A percentile compares a stretch with the other conserved stretches of the same genome.
Conservation (phyloP, 495 filamentous ascomycete species). For the Hypoxylon crocopeplum region DNA sequence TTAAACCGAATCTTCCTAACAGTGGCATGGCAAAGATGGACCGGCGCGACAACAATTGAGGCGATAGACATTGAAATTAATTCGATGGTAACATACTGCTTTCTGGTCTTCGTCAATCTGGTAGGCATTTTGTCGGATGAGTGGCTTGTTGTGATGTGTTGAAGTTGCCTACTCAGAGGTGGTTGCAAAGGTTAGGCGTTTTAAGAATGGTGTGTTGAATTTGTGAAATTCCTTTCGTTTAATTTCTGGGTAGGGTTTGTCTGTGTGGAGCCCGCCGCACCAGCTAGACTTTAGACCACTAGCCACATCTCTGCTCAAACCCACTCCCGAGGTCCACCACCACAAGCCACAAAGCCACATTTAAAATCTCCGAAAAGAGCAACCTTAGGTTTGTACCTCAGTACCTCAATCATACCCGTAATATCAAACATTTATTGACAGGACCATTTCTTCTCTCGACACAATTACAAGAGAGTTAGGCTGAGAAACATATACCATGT, state of each 20-base stretch:
- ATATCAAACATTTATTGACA: too few species aligned
- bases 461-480: too few species aligned
- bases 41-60: slow-evolving; percentile 34
- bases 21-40: slow-evolving; percentile 7
- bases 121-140: slow-evolving; percentile 73
- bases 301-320: too few species aligned
- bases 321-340: too few species aligned
- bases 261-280: slow-evolving; percentile 13
- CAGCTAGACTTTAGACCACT: too few species aligned
- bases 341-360: too few species aligned
- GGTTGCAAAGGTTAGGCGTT: slow-evolving; percentile 26
- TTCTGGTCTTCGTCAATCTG: slow-evolving; percentile 80
- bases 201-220: slow-evolving; percentile 22
- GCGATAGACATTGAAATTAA: slow-evolving; percentile 20
- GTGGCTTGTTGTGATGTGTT: slow-evolving; percentile 31
- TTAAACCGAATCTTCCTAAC: slow-evolving; percentile 4
- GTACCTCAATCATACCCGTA: too few species aligned
- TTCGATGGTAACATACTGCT: slow-evolving; percentile 67
- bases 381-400: too few species aligned
- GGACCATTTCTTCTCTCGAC: too few species aligned
- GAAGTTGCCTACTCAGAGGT: slow-evolving; percentile 28
- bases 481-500: too few species aligned
- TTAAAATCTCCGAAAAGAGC: too few species aligned
- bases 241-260: slow-evolving; percentile 38
- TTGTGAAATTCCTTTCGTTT: slow-evolving; percentile 39